Evolutionary conservation across 164 flowering plant genomes (phyloP).

Genomic region (Chloranthus sessilifolius): DNA sequence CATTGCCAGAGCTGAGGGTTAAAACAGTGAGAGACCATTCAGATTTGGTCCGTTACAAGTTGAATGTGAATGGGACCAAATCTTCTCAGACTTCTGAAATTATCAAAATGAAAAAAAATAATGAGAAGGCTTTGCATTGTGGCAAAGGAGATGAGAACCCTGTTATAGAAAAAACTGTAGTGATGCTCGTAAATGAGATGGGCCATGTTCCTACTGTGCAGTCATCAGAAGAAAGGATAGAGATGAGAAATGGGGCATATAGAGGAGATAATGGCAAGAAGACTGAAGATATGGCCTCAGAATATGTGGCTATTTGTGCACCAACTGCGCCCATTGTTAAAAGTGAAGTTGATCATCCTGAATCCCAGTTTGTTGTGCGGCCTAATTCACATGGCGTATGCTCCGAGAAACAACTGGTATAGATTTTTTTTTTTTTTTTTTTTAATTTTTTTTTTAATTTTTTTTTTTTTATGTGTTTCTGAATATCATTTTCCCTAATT

Average conservation of each 20-base stretch:
- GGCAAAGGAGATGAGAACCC: conserved; percentile 47
- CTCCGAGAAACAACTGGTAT: not conserved
- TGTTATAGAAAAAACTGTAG: conserved; percentile 72
- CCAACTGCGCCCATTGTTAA: conserved; percentile 27
- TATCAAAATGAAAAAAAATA: conserved; percentile 20
- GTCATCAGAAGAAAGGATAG: conserved; percentile 25
- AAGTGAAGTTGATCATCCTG: conserved; percentile 20
- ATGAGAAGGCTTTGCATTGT: conserved; percentile 18
- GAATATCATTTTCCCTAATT: too few species aligned
- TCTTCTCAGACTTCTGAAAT: conserved; percentile 24
- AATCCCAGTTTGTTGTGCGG: conserved; percentile 19
- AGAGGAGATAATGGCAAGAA: conserved; percentile 21
- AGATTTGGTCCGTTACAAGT: conserved; percentile 21
- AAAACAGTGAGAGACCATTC: conserved; percentile 36
- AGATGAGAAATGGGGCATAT: conserved; percentile 11
- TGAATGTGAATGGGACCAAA: conserved; percentile 29
- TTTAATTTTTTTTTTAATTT: not conserved
- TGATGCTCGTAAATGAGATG: conserved; percentile 64
- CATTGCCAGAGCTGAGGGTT: conserved; percentile 73
- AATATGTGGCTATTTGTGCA: conserved; percentile 32
- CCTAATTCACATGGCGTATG: conserved; percentile 36
- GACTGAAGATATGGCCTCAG: conserved; percentile 18
- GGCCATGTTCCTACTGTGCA: conserved; percentile 23
- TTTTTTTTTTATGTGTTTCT: too few species aligned
- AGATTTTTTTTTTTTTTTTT: not conserved